These are phyloP conservation scores for Botrytis byssoidea DNA, from an alignment of 2,329 filamentous ascomycete genomes.

Conservation along the genomic window DNA sequence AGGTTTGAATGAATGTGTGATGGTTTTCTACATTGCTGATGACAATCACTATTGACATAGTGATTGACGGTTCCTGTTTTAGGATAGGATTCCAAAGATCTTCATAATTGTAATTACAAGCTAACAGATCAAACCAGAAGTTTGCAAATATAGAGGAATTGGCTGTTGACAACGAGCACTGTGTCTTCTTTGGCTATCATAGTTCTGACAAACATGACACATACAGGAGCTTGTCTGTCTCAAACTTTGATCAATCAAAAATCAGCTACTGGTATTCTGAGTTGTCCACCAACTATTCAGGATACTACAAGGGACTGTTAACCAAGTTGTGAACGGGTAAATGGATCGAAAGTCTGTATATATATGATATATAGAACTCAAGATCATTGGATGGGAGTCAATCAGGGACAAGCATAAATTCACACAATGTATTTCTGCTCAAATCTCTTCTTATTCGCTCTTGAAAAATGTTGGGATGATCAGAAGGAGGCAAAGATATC, in stretches of 20 bases:
- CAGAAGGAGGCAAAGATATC: rapidly evolving
- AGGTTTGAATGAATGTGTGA: not conserved
- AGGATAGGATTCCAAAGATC: not conserved
- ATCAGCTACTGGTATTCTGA: not conserved
- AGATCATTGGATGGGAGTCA: not conserved
- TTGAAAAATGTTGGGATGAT: rapidly evolving
- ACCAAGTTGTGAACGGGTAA: rapidly evolving
- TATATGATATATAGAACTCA: not conserved
- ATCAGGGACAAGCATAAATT: not conserved
- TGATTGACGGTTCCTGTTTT: not conserved
- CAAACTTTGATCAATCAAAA: not conserved
- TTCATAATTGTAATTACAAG: not conserved
- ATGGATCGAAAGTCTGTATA: not conserved
- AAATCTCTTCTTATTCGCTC: not conserved
- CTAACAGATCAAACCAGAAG: not conserved
- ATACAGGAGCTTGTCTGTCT: not conserved
- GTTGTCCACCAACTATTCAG: not conserved
- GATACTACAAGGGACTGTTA: too few relatives aligned
- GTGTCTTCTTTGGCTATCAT: not conserved
- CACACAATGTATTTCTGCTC: not conserved
- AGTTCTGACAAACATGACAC: not conserved
- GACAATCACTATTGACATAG: rapidly evolving
- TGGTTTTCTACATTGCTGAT: not conserved
- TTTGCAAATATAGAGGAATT: not conserved
- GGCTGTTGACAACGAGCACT: not conserved